Percentiles rank a stretch among this genome's conserved stretches.
Conservation (phyloP, 73 alveolate genomes). For the Effrenium voratum region DNA sequence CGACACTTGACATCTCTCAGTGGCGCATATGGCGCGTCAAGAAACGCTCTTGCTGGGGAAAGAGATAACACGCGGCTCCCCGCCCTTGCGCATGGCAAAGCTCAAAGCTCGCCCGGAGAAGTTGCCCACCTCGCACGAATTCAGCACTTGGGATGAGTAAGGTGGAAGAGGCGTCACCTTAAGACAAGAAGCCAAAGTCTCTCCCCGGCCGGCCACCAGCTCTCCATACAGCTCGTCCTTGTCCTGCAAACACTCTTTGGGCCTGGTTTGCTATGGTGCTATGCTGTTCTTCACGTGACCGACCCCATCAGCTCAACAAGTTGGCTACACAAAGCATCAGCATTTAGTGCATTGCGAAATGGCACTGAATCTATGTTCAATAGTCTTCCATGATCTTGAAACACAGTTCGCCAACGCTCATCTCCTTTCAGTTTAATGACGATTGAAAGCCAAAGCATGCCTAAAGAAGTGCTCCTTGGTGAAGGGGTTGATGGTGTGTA, state of each 20-base stretch:
- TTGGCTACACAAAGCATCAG: too few relatives aligned
- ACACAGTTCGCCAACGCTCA: too few relatives aligned
- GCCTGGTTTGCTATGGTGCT: too few relatives aligned
- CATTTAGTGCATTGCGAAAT: too few relatives aligned
- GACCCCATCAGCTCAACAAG: too few relatives aligned
- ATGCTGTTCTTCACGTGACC: too few relatives aligned
- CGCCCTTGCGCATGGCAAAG: slow-evolving; percentile 60
- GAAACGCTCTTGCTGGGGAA: slow-evolving; percentile 74
- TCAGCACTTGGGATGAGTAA: too few relatives aligned
- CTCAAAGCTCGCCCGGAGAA: slow-evolving; percentile 93
- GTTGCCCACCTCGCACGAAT: slow-evolving; percentile 94
- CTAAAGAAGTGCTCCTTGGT: slow-evolving; percentile 49
- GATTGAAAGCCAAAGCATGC: too few relatives aligned
- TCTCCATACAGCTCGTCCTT: slow-evolving; percentile 93
- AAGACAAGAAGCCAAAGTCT: slow-evolving; percentile 60
- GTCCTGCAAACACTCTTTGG: slow-evolving; percentile 82
- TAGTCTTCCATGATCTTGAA: too few relatives aligned
- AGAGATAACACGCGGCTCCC: slow-evolving; percentile 72
- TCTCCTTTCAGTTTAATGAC: too few relatives aligned
- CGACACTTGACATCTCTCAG: not conserved
- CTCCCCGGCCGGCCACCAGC: slow-evolving; percentile 93
- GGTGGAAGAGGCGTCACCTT: not conserved
- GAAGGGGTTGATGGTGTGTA: slow-evolving; percentile 94
- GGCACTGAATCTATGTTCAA: too few relatives aligned
- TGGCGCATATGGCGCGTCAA: not conserved